Conservation (phyloP, 768 basidiomycete genomes). For the Amyloporia xantha region DNA sequence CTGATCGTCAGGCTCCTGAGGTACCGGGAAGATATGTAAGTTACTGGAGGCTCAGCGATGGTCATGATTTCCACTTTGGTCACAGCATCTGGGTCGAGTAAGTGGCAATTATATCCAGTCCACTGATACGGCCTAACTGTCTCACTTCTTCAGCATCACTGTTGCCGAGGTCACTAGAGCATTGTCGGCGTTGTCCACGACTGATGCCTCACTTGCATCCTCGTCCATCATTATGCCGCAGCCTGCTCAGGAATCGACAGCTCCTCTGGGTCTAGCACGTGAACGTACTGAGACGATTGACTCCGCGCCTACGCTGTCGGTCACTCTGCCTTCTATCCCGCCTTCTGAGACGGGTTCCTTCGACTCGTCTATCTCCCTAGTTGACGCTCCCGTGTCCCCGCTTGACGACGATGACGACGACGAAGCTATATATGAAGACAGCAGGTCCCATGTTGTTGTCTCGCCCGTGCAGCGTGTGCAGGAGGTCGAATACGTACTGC, state of each 20-base stretch:
- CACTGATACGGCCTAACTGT: background rate
- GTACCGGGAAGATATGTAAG: slow-evolving; percentile 63
- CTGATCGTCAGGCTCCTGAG: slow-evolving; percentile 68
- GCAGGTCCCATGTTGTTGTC: slow-evolving; percentile 34
- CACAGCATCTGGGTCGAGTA: slow-evolving; percentile 77
- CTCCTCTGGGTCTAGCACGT: slow-evolving; percentile 9
- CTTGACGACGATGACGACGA: slow-evolving; percentile 37
- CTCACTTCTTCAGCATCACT: slow-evolving; percentile 41
- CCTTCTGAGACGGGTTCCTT: slow-evolving; percentile 29
- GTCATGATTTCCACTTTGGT: slow-evolving; percentile 55
- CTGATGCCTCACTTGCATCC: slow-evolving; percentile 51
- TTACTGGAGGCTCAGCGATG: slow-evolving; percentile 69
- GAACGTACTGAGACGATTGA: background rate
- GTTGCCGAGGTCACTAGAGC: slow-evolving; percentile 42
- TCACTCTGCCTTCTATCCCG: slow-evolving; percentile 21
- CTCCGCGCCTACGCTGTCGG: slow-evolving; percentile 13
- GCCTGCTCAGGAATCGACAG: slow-evolving; percentile 18
- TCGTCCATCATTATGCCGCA: slow-evolving; percentile 70
- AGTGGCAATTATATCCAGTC: slow-evolving; percentile 22
- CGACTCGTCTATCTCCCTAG: slow-evolving; percentile 46
- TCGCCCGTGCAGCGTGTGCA: slow-evolving; percentile 8
- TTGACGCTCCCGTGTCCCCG: slow-evolving; percentile 51
- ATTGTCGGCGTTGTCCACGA: slow-evolving; percentile 22
- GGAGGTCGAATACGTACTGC: slow-evolving; percentile 58
- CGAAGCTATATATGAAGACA: slow-evolving; percentile 54